Conservation (phyloP, 495 filamentous ascomycete species). For the Aspergillus hancockii region DNA sequence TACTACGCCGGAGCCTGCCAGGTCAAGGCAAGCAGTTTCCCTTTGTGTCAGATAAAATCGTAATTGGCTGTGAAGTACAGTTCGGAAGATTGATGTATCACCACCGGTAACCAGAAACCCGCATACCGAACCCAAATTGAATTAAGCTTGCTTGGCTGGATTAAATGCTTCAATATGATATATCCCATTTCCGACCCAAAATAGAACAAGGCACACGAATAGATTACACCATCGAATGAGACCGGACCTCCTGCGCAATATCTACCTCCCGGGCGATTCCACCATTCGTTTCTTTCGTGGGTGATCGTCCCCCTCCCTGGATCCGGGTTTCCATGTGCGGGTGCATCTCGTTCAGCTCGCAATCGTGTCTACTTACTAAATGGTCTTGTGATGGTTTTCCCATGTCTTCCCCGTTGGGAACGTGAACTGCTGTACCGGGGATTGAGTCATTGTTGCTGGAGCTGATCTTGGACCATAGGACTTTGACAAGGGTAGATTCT, state of each 20-base stretch:
- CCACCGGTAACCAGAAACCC: neutral
- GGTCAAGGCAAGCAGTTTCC: too few relatives aligned
- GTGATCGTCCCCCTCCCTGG: neutral
- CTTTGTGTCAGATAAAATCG: too few relatives aligned
- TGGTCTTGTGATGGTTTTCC: neutral
- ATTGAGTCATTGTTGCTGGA: neutral
- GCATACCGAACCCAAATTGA: neutral
- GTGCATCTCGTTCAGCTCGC: neutral
- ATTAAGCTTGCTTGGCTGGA: neutral
- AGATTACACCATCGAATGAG: neutral
- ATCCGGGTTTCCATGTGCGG: neutral
- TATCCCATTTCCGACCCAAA: too few relatives aligned
- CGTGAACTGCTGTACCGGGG: neutral
- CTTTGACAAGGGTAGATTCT: neutral
- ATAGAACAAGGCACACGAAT: neutral
- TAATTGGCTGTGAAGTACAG: too few relatives aligned
- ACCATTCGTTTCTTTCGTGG: neutral
- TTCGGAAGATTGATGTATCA: too few relatives aligned
- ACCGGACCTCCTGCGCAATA: neutral
- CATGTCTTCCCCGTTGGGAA: neutral
- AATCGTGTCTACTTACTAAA: neutral
- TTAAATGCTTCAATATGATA: too few relatives aligned
- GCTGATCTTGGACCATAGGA: neutral
- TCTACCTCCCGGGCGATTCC: neutral
- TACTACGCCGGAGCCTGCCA: too few relatives aligned